These are phyloP conservation scores for Evansstolkia leycettana DNA, from an alignment of 495 filamentous ascomycete genomes.

Conservation along the genomic window DNA sequence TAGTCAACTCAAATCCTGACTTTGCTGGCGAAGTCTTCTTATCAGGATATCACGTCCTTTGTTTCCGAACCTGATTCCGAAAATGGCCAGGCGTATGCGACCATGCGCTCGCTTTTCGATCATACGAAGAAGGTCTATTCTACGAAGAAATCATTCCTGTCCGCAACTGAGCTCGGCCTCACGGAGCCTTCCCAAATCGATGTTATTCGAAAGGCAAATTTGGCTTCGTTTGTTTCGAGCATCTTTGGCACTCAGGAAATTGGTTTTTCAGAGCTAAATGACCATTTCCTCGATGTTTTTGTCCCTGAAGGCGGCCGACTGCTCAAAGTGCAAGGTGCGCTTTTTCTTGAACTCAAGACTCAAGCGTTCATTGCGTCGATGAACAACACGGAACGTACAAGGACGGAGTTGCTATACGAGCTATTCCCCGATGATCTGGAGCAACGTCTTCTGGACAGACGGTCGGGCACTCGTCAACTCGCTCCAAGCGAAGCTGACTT, in stretches of 20 bases:
- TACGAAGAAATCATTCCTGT: constrained; percentile 55
- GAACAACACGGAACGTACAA: constrained; percentile 47
- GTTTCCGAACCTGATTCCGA: constrained; percentile 64
- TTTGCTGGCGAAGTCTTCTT: constrained; percentile 55
- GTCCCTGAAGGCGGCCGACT: constrained; percentile 63
- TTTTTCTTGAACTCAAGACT: constrained; percentile 79
- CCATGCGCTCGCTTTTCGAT: constrained; percentile 69
- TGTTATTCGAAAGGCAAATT: constrained; percentile 73
- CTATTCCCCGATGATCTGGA: constrained; percentile 65
- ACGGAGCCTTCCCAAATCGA: constrained; percentile 54
- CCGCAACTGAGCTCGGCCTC: constrained; percentile 59
- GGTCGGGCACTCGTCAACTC: constrained; percentile 50
- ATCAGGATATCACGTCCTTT: constrained; percentile 61
- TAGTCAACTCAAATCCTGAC: constrained; percentile 63
- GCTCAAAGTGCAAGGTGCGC: constrained; percentile 53
- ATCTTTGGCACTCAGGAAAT: constrained; percentile 78
- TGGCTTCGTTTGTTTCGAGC: constrained; percentile 74
- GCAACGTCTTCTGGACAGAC: constrained; percentile 47
- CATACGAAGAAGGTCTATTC: constrained; percentile 72
- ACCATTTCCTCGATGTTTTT: constrained; percentile 76
- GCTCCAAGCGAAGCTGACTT: constrained; percentile 66
- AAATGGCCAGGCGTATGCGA: constrained; percentile 66
- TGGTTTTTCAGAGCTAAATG: constrained; percentile 69
- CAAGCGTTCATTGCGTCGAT: constrained; percentile 70
- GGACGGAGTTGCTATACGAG: constrained; percentile 56